These are phyloP conservation scores for Andrographis paniculata DNA, from an alignment of 305 asterid genomes.

Conservation along the genomic window DNA sequence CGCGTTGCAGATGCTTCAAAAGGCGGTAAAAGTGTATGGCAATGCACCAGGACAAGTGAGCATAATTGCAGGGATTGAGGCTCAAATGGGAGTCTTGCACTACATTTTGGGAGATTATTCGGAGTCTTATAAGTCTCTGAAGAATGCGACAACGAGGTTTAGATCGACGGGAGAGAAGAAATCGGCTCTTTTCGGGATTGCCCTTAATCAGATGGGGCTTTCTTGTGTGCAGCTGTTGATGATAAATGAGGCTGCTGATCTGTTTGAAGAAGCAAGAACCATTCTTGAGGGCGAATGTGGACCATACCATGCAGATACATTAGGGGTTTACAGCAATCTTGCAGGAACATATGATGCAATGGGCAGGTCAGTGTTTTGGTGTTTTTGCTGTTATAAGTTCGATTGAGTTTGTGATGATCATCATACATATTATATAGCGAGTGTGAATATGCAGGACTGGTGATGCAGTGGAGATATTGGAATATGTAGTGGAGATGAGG, in stretches of 20 bases:
- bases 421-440: neutral
- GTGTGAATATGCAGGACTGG: conserved; percentile 36
- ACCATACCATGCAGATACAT: conserved; percentile 66
- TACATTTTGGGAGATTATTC: conserved; percentile 62
- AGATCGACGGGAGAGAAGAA: conserved; percentile 62
- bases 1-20: conserved; percentile 60
- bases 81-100: conserved; percentile 86
- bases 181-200: conserved; percentile 72
- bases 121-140: conserved; percentile 55
- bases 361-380: conserved; percentile 84
- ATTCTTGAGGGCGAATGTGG: conserved; percentile 76
- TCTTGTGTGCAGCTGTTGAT: conserved; percentile 66
- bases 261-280: conserved; percentile 66
- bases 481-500: conserved; percentile 69
- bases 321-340: conserved; percentile 87
- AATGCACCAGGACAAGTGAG: conserved; percentile 66
- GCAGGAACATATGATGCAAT: conserved; percentile 92
- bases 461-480: conserved; percentile 81
- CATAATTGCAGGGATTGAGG: conserved; percentile 78
- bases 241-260: conserved; percentile 73
- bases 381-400: too few relatives aligned
- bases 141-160: conserved; percentile 50
- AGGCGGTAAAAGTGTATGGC: conserved; percentile 60
- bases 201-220: conserved; percentile 87
- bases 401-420: neutral